Evolutionary conservation across 495 filamentous ascomycete genomes (phyloP), one percentile per base, ranked within the genome.

Genomic region (Jackrogersella multiformis): DNA sequence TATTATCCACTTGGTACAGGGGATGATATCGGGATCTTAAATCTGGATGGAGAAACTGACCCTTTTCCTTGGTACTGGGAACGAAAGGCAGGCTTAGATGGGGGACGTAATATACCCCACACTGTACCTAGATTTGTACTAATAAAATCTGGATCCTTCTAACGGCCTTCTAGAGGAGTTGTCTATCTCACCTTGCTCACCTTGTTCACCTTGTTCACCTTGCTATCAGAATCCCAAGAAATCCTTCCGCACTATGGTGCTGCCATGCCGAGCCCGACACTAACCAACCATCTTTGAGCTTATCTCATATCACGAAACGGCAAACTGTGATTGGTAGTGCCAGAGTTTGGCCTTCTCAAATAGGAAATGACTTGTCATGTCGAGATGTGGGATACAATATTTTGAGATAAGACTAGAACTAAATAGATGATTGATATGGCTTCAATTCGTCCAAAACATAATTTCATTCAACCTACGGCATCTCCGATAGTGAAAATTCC

Each of bases 311-410:
- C 34, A 26, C 13, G 20, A 44, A 51, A 23, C 6, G 16, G 21
- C 42, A 15, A 56, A 52, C 53, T 49, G 24, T 51, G 48, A 56
- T 61, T 57, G 61, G 36, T 21, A 18, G 8, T 42, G n/a, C 30
- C 23, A 23, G 30, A 9, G 21, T 7, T 2, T 48, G n/a, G 61
- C 56, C 15, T 58, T 65, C 61, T 65, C n/a, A 15, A 70, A 65
- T 34, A 54, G 56, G 56, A 70, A 70, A 58, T 48, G 56, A 61
- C 49, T 3, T 54, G 41, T 48, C 65, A 52, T 26, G 18, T 56
- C 6, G 7, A 54, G 59, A 63, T 68, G 52, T 45, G 58, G 39
- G 6, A 55, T 26, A 10, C 28, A 23, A 21, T 10, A 18, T 18
- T 4, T 35, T 12, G 18, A 39, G 56, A 60, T 46, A 36, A 38